phyloP scores from a whole-genome alignment of 2,329 filamentous ascomycete species.

The Trichophyton rubrum region DNA sequence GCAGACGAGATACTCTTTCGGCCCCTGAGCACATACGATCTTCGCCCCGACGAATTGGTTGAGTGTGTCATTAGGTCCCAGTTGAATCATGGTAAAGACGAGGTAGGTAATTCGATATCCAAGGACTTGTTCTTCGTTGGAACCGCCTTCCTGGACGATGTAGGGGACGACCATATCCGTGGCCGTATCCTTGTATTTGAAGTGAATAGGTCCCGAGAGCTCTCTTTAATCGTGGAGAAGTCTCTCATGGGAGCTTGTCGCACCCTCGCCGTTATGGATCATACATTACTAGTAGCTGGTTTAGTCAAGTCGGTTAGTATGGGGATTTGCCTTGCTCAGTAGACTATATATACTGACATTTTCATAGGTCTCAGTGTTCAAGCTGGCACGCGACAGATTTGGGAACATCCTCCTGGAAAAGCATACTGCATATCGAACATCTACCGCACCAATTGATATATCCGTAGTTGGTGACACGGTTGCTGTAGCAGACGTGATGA shows the following conservation, averaged over 20 bases:
- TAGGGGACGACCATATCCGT: constrained; percentile 42
- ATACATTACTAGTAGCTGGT: constrained; percentile 68
- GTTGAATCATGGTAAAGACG: constrained; percentile 48
- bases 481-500: constrained; percentile 85
- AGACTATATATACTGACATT: background rate
- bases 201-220: constrained; percentile 54
- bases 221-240: constrained; percentile 59
- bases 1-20: constrained; percentile 85
- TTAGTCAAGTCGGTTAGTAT: constrained; percentile 68
- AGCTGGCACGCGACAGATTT: constrained; percentile 30
- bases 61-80: constrained; percentile 72
- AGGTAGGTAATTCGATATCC: constrained; percentile 38
- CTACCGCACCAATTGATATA: constrained; percentile 73
- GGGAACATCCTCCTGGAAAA: constrained; percentile 48
- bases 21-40: constrained; percentile 55
- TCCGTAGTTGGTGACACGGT: constrained; percentile 62
- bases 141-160: constrained; percentile 60
- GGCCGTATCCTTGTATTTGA: constrained; percentile 80
- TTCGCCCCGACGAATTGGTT: constrained; percentile 61
- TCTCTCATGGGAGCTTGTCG: constrained; percentile 69
- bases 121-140: constrained; percentile 80
- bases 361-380: constrained; percentile 46
- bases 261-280: constrained; percentile 55
- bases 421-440: constrained; percentile 62
- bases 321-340: background rate